Evolutionary conservation across 2,329 filamentous ascomycete genomes (phyloP).

Genomic region (Beauveria varroae): DNA sequence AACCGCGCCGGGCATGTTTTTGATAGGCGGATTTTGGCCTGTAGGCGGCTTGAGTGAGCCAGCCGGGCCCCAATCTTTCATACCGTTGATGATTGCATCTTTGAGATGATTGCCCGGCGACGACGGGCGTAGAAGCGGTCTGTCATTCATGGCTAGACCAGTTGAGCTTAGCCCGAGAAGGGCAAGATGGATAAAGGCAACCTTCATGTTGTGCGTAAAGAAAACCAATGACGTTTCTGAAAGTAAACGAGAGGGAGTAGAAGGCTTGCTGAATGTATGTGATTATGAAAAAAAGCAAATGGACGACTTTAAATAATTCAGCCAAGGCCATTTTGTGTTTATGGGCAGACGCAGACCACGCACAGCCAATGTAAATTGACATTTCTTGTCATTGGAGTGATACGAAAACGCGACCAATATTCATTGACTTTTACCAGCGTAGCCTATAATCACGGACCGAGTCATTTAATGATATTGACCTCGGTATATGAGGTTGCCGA

Average conservation of each 20-base stretch:
- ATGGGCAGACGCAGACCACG: not conserved
- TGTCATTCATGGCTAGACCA: not conserved
- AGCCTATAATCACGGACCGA: not conserved
- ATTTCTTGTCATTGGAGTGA: not conserved
- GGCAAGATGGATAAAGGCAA: not conserved
- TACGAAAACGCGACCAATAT: not conserved
- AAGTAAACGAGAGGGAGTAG: not conserved
- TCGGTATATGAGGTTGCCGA: no score
- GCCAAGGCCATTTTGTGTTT: not conserved
- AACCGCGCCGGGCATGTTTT: not conserved
- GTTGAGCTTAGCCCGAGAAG: not conserved
- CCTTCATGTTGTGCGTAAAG: not conserved
- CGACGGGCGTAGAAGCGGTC: not conserved
- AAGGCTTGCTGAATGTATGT: not conserved
- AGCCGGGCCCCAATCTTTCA: not conserved
- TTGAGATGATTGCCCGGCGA: not conserved
- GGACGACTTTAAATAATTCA: not conserved
- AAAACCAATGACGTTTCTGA: not conserved
- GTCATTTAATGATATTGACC: not conserved
- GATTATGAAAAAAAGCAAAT: not conserved
- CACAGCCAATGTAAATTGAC: not conserved
- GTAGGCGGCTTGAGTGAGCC: not conserved
- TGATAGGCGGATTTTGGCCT: not conserved
- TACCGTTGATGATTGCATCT: not conserved
- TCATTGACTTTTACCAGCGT: not conserved